Evolutionary conservation across 768 basidiomycete species (phyloP).

Genomic region (Mycena latifolia): DNA sequence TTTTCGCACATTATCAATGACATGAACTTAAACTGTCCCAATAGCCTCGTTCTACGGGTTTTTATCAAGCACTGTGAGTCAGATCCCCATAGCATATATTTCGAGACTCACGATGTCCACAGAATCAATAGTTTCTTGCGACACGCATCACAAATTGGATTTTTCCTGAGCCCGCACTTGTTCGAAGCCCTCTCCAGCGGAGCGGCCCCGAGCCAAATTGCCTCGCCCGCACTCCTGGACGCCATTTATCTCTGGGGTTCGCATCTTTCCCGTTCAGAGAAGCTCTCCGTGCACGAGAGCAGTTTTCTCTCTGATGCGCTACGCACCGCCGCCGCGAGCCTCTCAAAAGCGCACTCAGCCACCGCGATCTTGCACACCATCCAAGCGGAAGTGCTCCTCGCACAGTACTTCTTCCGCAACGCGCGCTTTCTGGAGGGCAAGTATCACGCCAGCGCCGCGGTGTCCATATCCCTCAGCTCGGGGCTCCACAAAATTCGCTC

Average conservation of each 20-base stretch:
- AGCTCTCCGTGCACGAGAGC: conserved; percentile 1
- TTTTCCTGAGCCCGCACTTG: conserved; percentile 27
- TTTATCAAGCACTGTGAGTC: conserved; percentile 16
- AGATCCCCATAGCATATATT: no score
- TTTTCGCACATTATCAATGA: not conserved
- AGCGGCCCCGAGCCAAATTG: conserved; percentile 10
- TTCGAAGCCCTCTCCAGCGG: conserved; percentile 22
- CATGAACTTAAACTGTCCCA: not conserved
- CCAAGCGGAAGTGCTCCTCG: conserved; percentile 35
- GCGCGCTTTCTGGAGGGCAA: conserved; percentile 32
- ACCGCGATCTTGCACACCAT: conserved; percentile 25
- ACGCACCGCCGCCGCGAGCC: conserved; percentile 8
- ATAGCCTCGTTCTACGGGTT: not conserved
- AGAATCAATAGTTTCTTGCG: conserved; percentile 8
- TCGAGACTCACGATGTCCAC: no score
- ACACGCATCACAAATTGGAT: conserved; percentile 8
- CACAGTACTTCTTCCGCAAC: conserved; percentile 33
- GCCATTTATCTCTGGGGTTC: conserved; percentile 31
- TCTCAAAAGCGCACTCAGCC: conserved; percentile 14
- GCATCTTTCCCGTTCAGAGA: conserved; percentile 26
- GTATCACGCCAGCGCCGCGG: conserved; percentile 29
- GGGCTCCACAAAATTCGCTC: conserved; percentile 33
- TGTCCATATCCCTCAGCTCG: conserved; percentile 27
- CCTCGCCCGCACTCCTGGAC: conserved; percentile 26
- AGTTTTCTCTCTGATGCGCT: conserved; percentile 25